A percentile compares a stretch with the other conserved stretches of the same genome.
Evolutionary conservation across 208 protist species (phyloP).

Genomic region (Naegleria gruberi): DNA sequence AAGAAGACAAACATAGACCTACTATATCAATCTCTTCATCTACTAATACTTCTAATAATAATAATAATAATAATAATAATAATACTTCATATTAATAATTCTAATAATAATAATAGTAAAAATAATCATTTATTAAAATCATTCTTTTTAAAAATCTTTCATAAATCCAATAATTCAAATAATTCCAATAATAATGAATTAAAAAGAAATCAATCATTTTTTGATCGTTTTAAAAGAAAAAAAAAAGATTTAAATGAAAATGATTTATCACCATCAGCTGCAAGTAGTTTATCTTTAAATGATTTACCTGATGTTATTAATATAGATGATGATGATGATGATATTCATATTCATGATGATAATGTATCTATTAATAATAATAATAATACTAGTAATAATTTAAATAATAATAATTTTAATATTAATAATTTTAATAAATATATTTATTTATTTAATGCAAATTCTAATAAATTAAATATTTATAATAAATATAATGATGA

Average conservation of each 20-base stretch:
- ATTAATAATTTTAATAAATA: not conserved
- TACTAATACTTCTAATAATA: too few relatives aligned
- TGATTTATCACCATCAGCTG: not conserved
- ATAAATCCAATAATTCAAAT: not conserved
- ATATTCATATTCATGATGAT: not conserved
- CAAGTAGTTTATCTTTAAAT: not conserved
- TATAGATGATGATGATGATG: not conserved
- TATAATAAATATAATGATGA: not conserved
- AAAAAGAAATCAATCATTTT: not conserved
- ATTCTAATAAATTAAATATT: not conserved
- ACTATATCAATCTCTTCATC: too few relatives aligned
- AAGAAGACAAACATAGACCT: too few relatives aligned
- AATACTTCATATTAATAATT: too few relatives aligned
- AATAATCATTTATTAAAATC: too few relatives aligned
- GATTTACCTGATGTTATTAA: not conserved
- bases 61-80: too few relatives aligned
- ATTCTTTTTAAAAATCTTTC: not conserved
- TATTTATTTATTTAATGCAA: not conserved
- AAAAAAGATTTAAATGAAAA: not conserved
- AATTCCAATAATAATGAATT: not conserved
- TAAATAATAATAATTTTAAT: not conserved
- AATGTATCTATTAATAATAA: not conserved
- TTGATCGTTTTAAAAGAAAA: not conserved
- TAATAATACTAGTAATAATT: not conserved
- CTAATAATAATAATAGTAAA: too few relatives aligned